These are phyloP conservation scores for Mycena leptocephala DNA, from an alignment of 768 basidiomycete species.

Conservation along the genomic window DNA sequence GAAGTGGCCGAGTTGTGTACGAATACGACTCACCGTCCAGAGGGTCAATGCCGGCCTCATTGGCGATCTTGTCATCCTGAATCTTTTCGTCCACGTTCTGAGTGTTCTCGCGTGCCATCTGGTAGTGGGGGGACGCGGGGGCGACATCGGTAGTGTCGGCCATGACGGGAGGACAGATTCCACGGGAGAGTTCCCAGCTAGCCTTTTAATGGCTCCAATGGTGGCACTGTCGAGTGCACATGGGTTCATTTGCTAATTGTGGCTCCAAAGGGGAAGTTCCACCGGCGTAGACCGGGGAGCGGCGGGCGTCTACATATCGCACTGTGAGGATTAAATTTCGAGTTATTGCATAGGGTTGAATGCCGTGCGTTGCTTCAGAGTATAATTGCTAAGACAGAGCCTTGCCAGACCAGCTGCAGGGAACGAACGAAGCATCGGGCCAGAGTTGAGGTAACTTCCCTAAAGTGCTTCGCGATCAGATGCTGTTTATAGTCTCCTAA, in stretches of 20 bases:
- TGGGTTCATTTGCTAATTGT: background rate
- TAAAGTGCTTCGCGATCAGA: too few species aligned
- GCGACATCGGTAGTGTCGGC: slow-evolving; percentile 36
- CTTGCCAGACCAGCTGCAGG: too few species aligned
- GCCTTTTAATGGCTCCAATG: slow-evolving; percentile 22
- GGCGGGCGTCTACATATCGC: too few species aligned
- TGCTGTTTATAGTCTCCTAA: too few species aligned
- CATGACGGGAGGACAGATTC: slow-evolving; percentile 2
- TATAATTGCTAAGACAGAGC: too few species aligned
- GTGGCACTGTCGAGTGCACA: slow-evolving; percentile 8
- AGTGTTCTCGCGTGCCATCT: slow-evolving; percentile 36
- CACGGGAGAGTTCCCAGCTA: background rate
- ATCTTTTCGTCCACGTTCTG: slow-evolving; percentile 31
- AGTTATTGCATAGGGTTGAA: too few species aligned
- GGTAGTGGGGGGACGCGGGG: slow-evolving; percentile 42
- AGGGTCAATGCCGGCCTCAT: slow-evolving; percentile 33
- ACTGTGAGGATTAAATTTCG: background rate
- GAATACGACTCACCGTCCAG: slow-evolving; percentile 45
- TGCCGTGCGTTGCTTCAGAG: too few species aligned
- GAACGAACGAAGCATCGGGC: too few species aligned
- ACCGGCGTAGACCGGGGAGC: background rate
- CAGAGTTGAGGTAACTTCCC: too few species aligned
- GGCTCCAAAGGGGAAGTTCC: background rate
- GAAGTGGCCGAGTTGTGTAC: background rate
- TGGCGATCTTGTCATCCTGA: slow-evolving; percentile 43